Base-by-base conservation (phyloP, 2,329 filamentous ascomycete genomes). In the Scedosporium apiospermum region DNA sequence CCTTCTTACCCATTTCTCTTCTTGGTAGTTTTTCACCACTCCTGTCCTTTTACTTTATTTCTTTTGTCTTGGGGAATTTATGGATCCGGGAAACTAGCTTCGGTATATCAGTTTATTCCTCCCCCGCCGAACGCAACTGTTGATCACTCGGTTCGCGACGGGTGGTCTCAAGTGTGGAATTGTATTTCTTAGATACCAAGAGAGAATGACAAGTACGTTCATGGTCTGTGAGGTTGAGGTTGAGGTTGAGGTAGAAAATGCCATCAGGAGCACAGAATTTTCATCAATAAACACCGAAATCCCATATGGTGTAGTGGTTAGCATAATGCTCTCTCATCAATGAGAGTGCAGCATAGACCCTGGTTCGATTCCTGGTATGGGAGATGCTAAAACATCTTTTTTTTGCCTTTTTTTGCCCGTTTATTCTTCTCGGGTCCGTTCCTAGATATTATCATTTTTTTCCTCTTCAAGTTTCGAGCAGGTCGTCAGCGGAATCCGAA, bases 161-260 rank as follows among this genome's bases (percentile, higher is more conserved):
- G 16, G 18, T 21, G 44, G 16, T 49, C 18, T 14, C 3, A 49
- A 7, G n/a, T 10, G 18, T 21, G 44, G 16, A 9, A 49, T 49
- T 49, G 44, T 21, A n/a, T 49, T 21, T 49, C 18, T 18, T 21
- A 21, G 9, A 49, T 18, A 49, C 44, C 44, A 49, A 49, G 7
- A 49, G 44, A 49, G n/a, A 49, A 12, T 38, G 34, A 12, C 34
- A 38, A 10, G 34, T 12, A 38, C 10, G 34, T 38, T 38, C 3
- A 12, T 38, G 34, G 2, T 4, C 34, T 38, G 34, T 14, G 10
- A 38, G 30, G 42, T 46, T 46, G 42, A 46, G 30, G 42, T 46
- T 46, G 42, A 46, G 42, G 14, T 46, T 76, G 67, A 80, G 81
- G 72, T 83, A 68, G 46, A 34, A 63, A 34, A 6, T 18, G 34